Evolutionary conservation across 306 rosid species (phyloP).

Genomic region (Benincasa hispida): DNA sequence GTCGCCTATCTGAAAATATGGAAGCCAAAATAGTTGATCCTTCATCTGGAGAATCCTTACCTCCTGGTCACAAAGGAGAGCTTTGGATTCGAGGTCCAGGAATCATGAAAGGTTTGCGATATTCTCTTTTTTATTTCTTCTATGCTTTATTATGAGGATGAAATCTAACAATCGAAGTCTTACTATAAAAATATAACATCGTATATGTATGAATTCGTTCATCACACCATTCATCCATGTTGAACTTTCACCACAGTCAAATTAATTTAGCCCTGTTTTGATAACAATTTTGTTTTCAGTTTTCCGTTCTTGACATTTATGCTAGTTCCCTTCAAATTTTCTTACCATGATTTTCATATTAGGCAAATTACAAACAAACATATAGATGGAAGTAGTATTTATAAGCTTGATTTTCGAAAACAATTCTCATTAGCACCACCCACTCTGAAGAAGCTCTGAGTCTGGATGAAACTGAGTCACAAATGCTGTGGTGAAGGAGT

Average conservation of each 20-base stretch:
- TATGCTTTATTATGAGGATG: not conserved
- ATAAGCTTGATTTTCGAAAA: no score
- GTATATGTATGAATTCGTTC: not conserved
- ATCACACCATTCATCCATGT: not conserved
- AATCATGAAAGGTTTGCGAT: constrained; percentile 50
- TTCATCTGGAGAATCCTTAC: constrained; percentile 43
- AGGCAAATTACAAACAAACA: no score
- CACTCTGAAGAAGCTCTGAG: not conserved
- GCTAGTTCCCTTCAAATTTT: no score
- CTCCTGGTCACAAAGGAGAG: constrained; percentile 66
- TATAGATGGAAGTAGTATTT: no score
- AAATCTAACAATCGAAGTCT: not conserved
- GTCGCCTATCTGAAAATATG: constrained; percentile 52
- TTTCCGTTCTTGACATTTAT: no score
- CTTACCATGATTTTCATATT: no score
- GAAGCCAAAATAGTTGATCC: constrained; percentile 87
- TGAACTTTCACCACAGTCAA: not conserved
- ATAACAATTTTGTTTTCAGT: no score
- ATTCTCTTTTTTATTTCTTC: not conserved
- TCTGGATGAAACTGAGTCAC: not conserved
- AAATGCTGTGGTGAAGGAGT: no score
- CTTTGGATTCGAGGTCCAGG: constrained; percentile 82
- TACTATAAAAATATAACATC: no score
- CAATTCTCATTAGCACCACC: no score
- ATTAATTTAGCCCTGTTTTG: no score